phyloP scores from a whole-genome alignment of 257 asterid species.

The Paraleonurus japonicus region DNA sequence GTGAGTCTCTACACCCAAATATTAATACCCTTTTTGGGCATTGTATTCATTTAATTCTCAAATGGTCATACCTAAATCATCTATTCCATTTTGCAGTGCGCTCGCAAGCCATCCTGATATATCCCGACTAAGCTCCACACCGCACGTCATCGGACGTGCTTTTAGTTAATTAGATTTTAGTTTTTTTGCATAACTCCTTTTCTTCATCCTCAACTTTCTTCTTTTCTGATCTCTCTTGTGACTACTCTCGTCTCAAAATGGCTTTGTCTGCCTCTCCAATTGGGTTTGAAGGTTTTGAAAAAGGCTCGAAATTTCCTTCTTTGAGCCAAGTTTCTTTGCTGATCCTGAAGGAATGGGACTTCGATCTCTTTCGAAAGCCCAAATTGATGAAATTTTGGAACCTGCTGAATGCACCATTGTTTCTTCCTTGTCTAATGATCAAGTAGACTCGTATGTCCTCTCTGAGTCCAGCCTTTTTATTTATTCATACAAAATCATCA shows the following conservation, averaged over 20 bases:
- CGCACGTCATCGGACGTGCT: slow-evolving; percentile 62
- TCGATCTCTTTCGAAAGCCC: slow-evolving; percentile 58
- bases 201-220: slow-evolving; percentile 48
- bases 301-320: slow-evolving; percentile 74
- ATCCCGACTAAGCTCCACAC: background rate
- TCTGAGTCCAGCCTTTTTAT: slow-evolving; percentile 89
- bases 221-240: slow-evolving; percentile 24
- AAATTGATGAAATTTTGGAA: slow-evolving; percentile 62
- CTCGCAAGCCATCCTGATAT: slow-evolving; percentile 97
- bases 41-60: background rate
- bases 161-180: slow-evolving; percentile 24
- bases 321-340: slow-evolving; percentile 66
- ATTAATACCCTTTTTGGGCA: too few relatives aligned
- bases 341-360: slow-evolving; percentile 84
- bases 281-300: slow-evolving; percentile 87
- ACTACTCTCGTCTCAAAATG: slow-evolving; percentile 39
- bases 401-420: slow-evolving; percentile 96
- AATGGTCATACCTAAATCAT: background rate
- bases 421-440: slow-evolving; percentile 55
- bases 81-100: slow-evolving; percentile 60
- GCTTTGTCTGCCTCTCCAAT: slow-evolving; percentile 62
- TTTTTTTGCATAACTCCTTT: slow-evolving; percentile 57
- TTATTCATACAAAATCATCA: slow-evolving; percentile 65
- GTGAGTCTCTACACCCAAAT: slow-evolving; percentile 37
- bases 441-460: slow-evolving; percentile 74